Percentiles rank a stretch among this genome's conserved stretches.
These are phyloP conservation scores for Candida sithepensis DNA, from an alignment of 805 yeast species.

Conservation along the genomic window DNA sequence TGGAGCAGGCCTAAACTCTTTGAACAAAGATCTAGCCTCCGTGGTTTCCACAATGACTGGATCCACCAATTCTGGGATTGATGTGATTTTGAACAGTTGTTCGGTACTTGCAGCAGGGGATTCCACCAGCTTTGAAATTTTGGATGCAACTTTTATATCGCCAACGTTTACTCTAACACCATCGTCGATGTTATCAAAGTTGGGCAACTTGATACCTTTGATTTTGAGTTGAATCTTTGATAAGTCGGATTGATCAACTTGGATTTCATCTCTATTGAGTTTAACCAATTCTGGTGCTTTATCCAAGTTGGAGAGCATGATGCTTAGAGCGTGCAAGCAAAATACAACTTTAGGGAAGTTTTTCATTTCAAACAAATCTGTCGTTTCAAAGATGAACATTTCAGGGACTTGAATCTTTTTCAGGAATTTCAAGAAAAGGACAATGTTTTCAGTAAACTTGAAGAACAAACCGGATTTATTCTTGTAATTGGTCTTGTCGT, in stretches of 20 bases:
- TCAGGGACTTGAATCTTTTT: conserved; percentile 77
- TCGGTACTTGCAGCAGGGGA: too few relatives aligned
- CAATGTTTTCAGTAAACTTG: conserved; percentile 90
- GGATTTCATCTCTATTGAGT: conserved; percentile 52
- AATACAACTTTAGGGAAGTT: conserved; percentile 92
- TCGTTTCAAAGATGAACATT: conserved; percentile 82
- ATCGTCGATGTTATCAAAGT: conserved; percentile 49
- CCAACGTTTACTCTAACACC: conserved; percentile 33
- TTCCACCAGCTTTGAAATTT: too few relatives aligned
- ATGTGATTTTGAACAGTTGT: neutral
- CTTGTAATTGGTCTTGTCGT: conserved; percentile 19
- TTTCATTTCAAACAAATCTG: conserved; percentile 88
- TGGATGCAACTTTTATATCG: conserved; percentile 2
- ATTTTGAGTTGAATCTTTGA: conserved; percentile 65
- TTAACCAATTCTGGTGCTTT: conserved; percentile 59
- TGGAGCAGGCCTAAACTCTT: conserved; percentile 12
- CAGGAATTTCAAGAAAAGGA: conserved; percentile 69
- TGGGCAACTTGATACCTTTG: conserved; percentile 68
- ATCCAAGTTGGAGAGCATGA: conserved; percentile 57
- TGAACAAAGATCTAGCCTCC: conserved; percentile 23
- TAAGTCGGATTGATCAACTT: conserved; percentile 68
- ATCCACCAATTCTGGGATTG: neutral
- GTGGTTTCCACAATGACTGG: conserved; percentile 12
- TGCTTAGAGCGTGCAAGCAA: conserved; percentile 85
- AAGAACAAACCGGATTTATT: conserved; percentile 55